Percentiles rank a stretch among this genome's conserved stretches.
Conservation (phyloP, 2,329 filamentous ascomycete species). For the Diatrype stigma region DNA sequence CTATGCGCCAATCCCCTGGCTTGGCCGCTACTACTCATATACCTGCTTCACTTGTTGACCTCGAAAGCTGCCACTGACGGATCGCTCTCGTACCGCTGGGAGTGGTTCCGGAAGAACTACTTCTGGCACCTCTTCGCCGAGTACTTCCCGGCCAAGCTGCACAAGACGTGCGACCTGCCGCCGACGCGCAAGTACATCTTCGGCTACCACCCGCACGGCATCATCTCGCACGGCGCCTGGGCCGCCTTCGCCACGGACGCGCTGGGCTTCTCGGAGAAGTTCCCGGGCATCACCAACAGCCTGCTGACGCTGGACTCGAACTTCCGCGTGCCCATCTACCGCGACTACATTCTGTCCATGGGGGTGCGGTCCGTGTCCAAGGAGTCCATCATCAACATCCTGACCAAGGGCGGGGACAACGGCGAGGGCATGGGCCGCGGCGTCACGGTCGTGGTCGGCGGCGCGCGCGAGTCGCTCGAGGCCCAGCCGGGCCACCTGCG, state of each 20-base stretch:
- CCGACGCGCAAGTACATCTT: constrained; percentile 91
- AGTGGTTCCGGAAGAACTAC: constrained; percentile 66
- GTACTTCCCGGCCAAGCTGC: constrained; percentile 86
- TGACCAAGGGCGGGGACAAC: constrained; percentile 74
- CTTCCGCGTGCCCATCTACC: constrained; percentile 88
- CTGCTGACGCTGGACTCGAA: constrained; percentile 92
- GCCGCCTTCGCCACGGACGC: constrained; percentile 88
- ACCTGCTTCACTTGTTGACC: constrained; percentile 78
- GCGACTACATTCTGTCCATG: constrained; percentile 88
- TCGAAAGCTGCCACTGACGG: constrained; percentile 76
- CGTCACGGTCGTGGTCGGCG: constrained; percentile 92
- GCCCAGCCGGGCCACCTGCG: constrained; percentile 73
- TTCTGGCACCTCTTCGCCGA: constrained; percentile 87
- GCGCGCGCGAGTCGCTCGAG: constrained; percentile 86
- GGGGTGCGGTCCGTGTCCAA: constrained; percentile 86
- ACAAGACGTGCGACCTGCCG: constrained; percentile 76
- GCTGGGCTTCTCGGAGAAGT: constrained; percentile 79
- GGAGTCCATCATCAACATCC: constrained; percentile 84
- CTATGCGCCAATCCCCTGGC: constrained; percentile 85
- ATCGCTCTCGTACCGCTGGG: constrained; percentile 67
- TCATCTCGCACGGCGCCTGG: constrained; percentile 95
- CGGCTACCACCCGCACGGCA: constrained; percentile 95
- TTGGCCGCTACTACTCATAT: constrained; percentile 75
- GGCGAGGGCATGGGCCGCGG: constrained; percentile 86
- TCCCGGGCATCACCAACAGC: constrained; percentile 92